These are phyloP conservation scores for Ascochyta lentis DNA, from an alignment of 2,329 filamentous ascomycete species.

Conservation along the genomic window DNA sequence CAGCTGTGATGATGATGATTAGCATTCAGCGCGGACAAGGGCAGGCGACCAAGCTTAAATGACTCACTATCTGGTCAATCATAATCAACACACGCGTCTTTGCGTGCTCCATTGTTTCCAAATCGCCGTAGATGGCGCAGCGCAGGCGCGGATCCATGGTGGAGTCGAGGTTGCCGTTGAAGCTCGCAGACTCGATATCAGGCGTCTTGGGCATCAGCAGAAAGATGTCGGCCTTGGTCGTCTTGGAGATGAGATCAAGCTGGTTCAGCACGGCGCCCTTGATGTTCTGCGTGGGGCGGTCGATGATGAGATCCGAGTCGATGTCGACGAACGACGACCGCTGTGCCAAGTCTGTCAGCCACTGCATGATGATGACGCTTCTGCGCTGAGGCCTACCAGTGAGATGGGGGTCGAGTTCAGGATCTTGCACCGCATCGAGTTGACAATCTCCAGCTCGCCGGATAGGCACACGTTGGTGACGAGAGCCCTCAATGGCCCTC, in stretches of 20 bases:
- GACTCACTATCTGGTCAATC: conserved; percentile 87
- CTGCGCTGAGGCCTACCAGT: conserved; percentile 68
- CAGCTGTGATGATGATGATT: conserved; percentile 60
- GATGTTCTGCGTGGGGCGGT: conserved; percentile 70
- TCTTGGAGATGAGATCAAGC: conserved; percentile 83
- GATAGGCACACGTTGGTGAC: conserved; percentile 89
- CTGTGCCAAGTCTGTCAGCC: conserved; percentile 58
- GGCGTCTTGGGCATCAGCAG: conserved; percentile 88
- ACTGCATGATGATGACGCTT: conserved; percentile 23
- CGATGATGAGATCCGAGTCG: conserved; percentile 87
- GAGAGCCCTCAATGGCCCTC: conserved; percentile 57
- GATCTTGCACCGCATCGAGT: conserved; percentile 87
- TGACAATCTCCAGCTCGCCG: conserved; percentile 84
- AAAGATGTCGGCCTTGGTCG: conserved; percentile 96
- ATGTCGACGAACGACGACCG: conserved; percentile 93
- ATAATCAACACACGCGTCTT: conserved; percentile 96
- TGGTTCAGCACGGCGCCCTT: conserved; percentile 80
- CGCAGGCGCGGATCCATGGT: conserved; percentile 87
- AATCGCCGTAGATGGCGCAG: conserved; percentile 92
- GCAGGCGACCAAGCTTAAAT: conserved; percentile 26
- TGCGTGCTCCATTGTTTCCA: conserved; percentile 93
- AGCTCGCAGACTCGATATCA: conserved; percentile 77
- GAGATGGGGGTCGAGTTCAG: conserved; percentile 91
- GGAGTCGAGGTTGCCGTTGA: conserved; percentile 75
- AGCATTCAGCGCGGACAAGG: conserved; percentile 40